These are phyloP conservation scores for Nicotiana otophora DNA, from an alignment of 257 asterid genomes.

Conservation along the genomic window DNA sequence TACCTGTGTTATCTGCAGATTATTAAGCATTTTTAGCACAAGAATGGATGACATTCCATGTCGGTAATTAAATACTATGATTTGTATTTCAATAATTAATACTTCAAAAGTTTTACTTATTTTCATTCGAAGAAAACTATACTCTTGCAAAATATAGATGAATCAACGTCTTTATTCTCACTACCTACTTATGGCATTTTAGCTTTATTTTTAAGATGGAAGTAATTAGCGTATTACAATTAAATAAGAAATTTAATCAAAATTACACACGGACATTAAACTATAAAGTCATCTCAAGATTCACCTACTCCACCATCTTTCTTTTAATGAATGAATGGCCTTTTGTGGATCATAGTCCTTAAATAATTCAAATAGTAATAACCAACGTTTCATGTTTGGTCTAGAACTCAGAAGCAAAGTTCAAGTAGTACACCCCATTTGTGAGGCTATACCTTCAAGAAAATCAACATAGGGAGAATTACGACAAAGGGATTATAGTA, in stretches of 20 bases:
- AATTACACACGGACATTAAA: not conserved
- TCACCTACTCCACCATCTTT: not conserved
- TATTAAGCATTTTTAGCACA: not conserved
- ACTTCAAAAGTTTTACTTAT: not conserved
- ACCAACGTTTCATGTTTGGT: too few relatives aligned
- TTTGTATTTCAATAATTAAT: not conserved
- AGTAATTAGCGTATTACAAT: too few relatives aligned
- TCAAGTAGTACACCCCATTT: too few relatives aligned
- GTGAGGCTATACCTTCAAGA: too few relatives aligned
- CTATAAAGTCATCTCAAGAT: not conserved
- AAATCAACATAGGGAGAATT: too few relatives aligned
- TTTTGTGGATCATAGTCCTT: not conserved
- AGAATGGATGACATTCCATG: not conserved
- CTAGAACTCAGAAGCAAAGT: too few relatives aligned
- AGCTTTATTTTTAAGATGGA: too few relatives aligned
- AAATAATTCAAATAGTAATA: not conserved
- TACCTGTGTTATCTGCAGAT: constrained; percentile 44
- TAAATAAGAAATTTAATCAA: not conserved
- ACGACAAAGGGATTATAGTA: too few relatives aligned
- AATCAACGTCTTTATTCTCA: too few relatives aligned
- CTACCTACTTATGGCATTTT: too few relatives aligned
- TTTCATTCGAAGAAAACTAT: not conserved
- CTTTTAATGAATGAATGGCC: not conserved
- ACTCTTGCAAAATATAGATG: too few relatives aligned
- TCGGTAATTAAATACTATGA: not conserved